Evolutionary conservation across 257 asterid species (phyloP).

Genomic region (Plantago elongata): DNA sequence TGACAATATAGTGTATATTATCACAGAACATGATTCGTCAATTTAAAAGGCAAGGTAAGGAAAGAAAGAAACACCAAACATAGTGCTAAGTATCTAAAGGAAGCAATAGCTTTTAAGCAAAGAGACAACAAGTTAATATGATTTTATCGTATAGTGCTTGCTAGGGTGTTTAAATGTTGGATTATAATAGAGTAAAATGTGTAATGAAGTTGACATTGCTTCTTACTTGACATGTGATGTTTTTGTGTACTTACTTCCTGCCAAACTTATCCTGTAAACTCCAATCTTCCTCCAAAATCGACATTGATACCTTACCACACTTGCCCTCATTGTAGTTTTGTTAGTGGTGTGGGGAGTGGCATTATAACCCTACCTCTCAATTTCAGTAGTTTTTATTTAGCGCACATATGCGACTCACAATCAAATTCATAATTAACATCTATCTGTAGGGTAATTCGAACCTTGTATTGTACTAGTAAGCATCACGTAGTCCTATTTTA

Average conservation of each 20-base stretch:
- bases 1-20: no score
- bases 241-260: background rate
- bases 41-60: background rate
- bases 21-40: background rate
- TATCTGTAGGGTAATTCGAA: no score
- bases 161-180: slow-evolving; percentile 4
- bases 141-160: background rate
- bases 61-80: background rate
- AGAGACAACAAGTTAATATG: slow-evolving; percentile 11
- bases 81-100: slow-evolving; percentile 1
- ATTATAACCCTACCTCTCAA: no score
- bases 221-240: slow-evolving; percentile 26
- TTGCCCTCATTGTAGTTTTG: no score
- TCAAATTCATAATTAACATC: no score
- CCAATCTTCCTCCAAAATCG: background rate
- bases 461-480: no score
- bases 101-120: slow-evolving; percentile 23
- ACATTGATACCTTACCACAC: no score
- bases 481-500: no score
- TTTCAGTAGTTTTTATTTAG: no score
- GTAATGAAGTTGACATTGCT: slow-evolving; percentile 26
- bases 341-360: no score
- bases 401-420: no score
- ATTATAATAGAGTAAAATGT: slow-evolving; percentile 25
- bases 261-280: background rate